Evolutionary conservation across 2,329 filamentous ascomycete genomes (phyloP), one percentile per base, ranked within the genome.

Genomic region (Apiospora rasikravindrae): DNA sequence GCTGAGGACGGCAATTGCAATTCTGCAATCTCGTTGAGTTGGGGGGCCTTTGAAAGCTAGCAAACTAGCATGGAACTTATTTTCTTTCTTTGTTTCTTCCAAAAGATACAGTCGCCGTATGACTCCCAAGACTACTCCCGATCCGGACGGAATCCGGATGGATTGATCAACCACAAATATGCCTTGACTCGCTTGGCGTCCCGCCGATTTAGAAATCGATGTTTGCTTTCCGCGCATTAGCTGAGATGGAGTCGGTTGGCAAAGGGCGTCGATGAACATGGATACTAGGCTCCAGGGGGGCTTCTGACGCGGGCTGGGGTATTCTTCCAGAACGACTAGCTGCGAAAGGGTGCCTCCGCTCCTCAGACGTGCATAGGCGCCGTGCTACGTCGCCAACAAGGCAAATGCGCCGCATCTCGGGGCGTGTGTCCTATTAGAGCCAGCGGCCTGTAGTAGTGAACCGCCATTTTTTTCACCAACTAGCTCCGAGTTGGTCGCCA

Each of bases 331-430:
- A 64, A 64, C 29, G 57, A 64, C 57, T 64, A 64, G 57, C 57
- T 40, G 57, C 57, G 33, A 64, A 64, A 64, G 57, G 57, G 33
- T 64, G 67, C 67, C 67, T 47, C 42, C 44, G 67, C 67, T 45
- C 67, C 67, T 44, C 47, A 72, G 66, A 72, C 71, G 49, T 77
- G 76, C 78, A 78, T 80, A 80, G 75, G 75, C 78, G 77, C 77
- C 75, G 76, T 74, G 73, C 74, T 74, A 77, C 75, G 70, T 75
- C 68, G 68, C 57, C 57, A 64, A 64, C 57, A 40, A 64, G 57
- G 57, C 29, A 64, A 64, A 64, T 64, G 57, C 57, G 57, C 57
- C 57, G 57, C 57, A 40, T 24, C 57, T 64, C 57, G 57, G 57
- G 57, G 57, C 19, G 33, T 64, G 57, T 64, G 57, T 64, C 57